Evolutionary conservation across 176 grass and related monocot species (phyloP).

Genomic region (Oryza meridionalis): DNA sequence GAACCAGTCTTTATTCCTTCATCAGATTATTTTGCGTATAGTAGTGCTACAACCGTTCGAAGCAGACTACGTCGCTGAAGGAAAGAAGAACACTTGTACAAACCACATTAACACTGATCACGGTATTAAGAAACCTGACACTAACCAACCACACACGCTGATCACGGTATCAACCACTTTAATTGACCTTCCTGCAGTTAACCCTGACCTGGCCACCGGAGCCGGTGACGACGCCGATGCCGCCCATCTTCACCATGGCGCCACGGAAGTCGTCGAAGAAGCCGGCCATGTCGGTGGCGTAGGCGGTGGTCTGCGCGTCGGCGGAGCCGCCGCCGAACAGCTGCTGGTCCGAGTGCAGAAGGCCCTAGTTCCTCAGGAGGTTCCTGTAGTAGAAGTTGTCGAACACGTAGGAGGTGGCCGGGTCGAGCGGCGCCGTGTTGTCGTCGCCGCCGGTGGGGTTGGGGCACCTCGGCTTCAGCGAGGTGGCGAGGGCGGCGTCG

Average conservation of each 20-base stretch:
- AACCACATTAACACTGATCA: background rate
- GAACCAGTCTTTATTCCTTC: background rate
- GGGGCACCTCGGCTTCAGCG: slow-evolving; percentile 46
- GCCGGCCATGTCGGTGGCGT: slow-evolving; percentile 46
- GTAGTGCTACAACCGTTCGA: slow-evolving; percentile 61
- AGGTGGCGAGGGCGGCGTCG: slow-evolving; percentile 50
- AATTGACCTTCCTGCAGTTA: slow-evolving; percentile 73
- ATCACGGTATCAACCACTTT: slow-evolving; percentile 30
- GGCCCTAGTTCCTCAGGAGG: slow-evolving; percentile 60
- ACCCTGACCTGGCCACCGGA: slow-evolving; percentile 60
- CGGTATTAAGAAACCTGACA: background rate
- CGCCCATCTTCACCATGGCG: slow-evolving; percentile 90
- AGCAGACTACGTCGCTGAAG: slow-evolving; percentile 51
- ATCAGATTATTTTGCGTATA: slow-evolving; percentile 2
- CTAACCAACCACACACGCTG: background rate
- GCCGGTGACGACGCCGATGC: slow-evolving; percentile 64
- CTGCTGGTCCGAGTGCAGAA: slow-evolving; percentile 94
- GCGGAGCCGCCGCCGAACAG: slow-evolving; percentile 65
- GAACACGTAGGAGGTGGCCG: slow-evolving; percentile 63
- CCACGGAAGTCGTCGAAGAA: slow-evolving; percentile 75
- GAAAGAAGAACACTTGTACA: slow-evolving; percentile 18
- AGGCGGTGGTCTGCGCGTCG: slow-evolving; percentile 53
- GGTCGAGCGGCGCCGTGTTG: slow-evolving; percentile 68
- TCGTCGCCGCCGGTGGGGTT: slow-evolving; percentile 27
- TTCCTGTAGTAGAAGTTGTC: slow-evolving; percentile 88